phyloP scores from a whole-genome alignment of 768 basidiomycete species.

The Suillus subalutaceus region DNA sequence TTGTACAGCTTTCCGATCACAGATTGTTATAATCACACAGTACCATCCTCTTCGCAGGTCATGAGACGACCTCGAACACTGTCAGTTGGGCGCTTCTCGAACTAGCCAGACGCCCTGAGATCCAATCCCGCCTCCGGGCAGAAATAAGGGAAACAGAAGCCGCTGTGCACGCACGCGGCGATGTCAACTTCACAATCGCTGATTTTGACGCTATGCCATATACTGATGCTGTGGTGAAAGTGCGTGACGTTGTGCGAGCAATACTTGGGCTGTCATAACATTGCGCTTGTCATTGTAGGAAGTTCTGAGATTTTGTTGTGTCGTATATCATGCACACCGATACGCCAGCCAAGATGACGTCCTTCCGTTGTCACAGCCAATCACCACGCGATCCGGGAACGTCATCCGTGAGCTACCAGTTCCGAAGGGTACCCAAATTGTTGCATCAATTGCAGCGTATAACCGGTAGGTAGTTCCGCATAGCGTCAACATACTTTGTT shows the following conservation, averaged over 20 bases:
- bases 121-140: constrained; percentile 61
- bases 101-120: constrained; percentile 56
- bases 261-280: background rate
- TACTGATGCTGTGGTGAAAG: constrained; percentile 49
- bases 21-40: constrained; percentile 22
- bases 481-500: background rate
- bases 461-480: constrained; percentile 43
- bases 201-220: constrained; percentile 59
- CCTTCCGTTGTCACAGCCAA: constrained; percentile 59
- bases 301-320: constrained; percentile 50
- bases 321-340: constrained; percentile 55
- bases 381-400: constrained; percentile 48
- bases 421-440: constrained; percentile 52
- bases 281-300: constrained; percentile 36
- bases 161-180: constrained; percentile 38
- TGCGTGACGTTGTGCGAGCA: constrained; percentile 15
- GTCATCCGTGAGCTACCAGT: constrained; percentile 46
- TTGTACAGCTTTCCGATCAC: background rate
- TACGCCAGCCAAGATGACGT: constrained; percentile 54
- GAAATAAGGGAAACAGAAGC: constrained; percentile 45
- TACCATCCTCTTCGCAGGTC: constrained; percentile 51
- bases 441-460: constrained; percentile 56
- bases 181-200: constrained; percentile 38
- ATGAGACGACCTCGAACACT: constrained; percentile 65
- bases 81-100: constrained; percentile 66